Evolutionary conservation across 768 basidiomycete genomes (phyloP).

Genomic region (Podaxis pistillaris): DNA sequence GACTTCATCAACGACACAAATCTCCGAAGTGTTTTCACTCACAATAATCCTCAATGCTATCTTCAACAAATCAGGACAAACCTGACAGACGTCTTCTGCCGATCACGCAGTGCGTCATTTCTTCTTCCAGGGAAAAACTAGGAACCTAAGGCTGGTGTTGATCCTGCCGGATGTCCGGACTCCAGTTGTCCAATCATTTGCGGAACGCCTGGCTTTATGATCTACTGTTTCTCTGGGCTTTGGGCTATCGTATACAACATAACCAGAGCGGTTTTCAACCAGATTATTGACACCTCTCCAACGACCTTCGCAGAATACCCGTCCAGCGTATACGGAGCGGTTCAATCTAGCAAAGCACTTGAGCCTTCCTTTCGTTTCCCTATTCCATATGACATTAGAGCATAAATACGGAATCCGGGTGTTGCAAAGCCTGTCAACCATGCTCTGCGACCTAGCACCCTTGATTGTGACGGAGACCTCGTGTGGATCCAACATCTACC

Average conservation of each 20-base stretch:
- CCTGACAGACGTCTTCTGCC: slow-evolving; percentile 41
- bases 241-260: slow-evolving; percentile 47
- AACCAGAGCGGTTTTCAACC: slow-evolving; percentile 32
- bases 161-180: slow-evolving; percentile 73
- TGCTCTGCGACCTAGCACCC: slow-evolving; percentile 24
- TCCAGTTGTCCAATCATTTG: slow-evolving; percentile 78
- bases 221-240: slow-evolving; percentile 61
- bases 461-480: slow-evolving; percentile 47
- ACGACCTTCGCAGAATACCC: slow-evolving; percentile 14
- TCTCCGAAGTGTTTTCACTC: slow-evolving; percentile 18
- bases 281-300: slow-evolving; percentile 19
- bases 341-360: not conserved
- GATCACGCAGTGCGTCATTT: slow-evolving; percentile 60
- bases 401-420: not conserved
- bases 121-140: slow-evolving; percentile 82
- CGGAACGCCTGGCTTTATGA: slow-evolving; percentile 78
- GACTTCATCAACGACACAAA: slow-evolving; percentile 17
- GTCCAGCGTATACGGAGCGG: slow-evolving; percentile 2
- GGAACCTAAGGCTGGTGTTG: slow-evolving; percentile 39
- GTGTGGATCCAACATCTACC: slow-evolving; percentile 28
- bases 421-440: slow-evolving; percentile 16
- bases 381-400: not conserved
- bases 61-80: slow-evolving; percentile 46
- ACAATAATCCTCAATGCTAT: slow-evolving; percentile 24
- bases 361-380: slow-evolving; percentile 1